Base-by-base conservation (phyloP, 2,329 filamentous ascomycete species). In the Penicillium concentricum region DNA sequence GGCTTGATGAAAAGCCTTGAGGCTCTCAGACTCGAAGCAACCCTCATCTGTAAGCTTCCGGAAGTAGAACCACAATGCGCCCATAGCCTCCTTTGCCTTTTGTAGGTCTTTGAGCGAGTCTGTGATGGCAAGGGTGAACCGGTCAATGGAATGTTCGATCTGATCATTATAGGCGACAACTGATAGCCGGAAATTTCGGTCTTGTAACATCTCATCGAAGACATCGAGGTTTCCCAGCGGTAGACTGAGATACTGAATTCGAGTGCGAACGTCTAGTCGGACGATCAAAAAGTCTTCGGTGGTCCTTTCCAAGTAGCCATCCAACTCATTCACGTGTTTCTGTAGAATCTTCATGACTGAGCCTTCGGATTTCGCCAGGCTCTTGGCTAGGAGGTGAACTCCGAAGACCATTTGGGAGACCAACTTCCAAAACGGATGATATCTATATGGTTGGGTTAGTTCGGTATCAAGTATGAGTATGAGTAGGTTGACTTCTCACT, bases 351-450 rank as follows among this genome's bases (percentile, higher is more conserved):
- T 87, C 61, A 96, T 87, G 13, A 97, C 93, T 71, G 96, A 90
- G 34, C 86, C 82, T 64, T 96, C 90, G 64, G 91, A 95, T 74
- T 93, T 96, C 51, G 94, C 92, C 72, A 95, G 85, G 59, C 87
- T 87, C 67, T 92, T 87, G 54, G 95, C 85, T 56, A 97, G 78
- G 43, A 97, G 80, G 72, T 97, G 92, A 37, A 97, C 87, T 20
- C 94, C 93, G 73, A 97, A 97, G 1, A 91, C 88, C 65, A 97
- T 92, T 74, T 97, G 93, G 16, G 93, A 87, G 70, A 95, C 84
- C 47, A 97, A 84, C 77, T 97, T 97, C 80, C 88, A 88, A 58
- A 97, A 79, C 61, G 95, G 91, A 70, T 97, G 94, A 69, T 91
- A 88, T 67, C 85, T 84, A 71, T 16, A 50, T 22, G 15, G 16